These are phyloP conservation scores for Emericellopsis atlantica DNA, from an alignment of 2,329 filamentous ascomycete species.

Conservation along the genomic window DNA sequence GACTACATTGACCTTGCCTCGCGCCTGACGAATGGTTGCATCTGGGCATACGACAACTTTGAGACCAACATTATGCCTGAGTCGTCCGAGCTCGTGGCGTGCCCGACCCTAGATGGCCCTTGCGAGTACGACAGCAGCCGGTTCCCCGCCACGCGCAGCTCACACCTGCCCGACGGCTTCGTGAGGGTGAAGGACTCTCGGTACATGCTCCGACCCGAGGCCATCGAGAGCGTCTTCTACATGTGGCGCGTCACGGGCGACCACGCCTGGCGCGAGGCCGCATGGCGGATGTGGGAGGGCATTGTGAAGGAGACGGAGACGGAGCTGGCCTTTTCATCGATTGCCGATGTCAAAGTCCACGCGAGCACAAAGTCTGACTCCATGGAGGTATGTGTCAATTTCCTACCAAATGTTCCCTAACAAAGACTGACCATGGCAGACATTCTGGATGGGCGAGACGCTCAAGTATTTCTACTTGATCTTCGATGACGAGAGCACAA, in stretches of 20 bases:
- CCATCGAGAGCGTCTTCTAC: slow-evolving; percentile 38
- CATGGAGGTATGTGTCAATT: slow-evolving; percentile 40
- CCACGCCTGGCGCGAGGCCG: slow-evolving; percentile 26
- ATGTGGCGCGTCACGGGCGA: slow-evolving; percentile 38
- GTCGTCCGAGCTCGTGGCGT: slow-evolving; percentile 24
- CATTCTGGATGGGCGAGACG: slow-evolving; percentile 66
- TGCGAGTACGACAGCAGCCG: slow-evolving; percentile 18
- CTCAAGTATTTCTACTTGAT: slow-evolving; percentile 69
- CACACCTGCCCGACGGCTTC: slow-evolving; percentile 39
- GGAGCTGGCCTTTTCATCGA: slow-evolving; percentile 26
- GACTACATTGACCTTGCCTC: slow-evolving; percentile 33
- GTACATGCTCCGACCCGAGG: slow-evolving; percentile 34
- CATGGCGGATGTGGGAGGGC: slow-evolving; percentile 34
- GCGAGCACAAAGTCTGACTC: slow-evolving; percentile 32
- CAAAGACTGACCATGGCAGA: slow-evolving; percentile 16
- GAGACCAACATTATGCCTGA: slow-evolving; percentile 43
- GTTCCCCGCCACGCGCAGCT: slow-evolving; percentile 6
- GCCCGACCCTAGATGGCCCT: slow-evolving; percentile 17
- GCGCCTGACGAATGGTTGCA: slow-evolving; percentile 37
- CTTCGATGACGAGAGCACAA: slow-evolving; percentile 48
- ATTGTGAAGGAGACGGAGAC: slow-evolving; percentile 29
- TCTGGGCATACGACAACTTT: slow-evolving; percentile 39
- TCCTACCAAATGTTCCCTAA: not conserved
- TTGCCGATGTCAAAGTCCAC: slow-evolving; percentile 20
- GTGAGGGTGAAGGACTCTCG: slow-evolving; percentile 31